Evolutionary conservation across 2,329 filamentous ascomycete species (phyloP), one percentile per base, ranked within the genome.

Genomic region (Aureobasidium leucospermi): DNA sequence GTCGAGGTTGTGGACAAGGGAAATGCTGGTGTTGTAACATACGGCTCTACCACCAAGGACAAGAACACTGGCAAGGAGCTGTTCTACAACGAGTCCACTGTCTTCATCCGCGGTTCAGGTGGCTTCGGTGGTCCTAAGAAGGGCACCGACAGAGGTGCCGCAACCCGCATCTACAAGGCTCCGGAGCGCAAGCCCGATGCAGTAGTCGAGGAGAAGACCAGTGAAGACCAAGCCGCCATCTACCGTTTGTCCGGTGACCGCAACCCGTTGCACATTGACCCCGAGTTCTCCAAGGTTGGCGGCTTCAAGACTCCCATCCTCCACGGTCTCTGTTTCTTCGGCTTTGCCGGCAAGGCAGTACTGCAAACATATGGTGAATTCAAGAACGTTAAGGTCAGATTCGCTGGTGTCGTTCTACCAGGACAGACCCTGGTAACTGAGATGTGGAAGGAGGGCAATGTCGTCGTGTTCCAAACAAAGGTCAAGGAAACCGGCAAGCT

Each of bases 1-100:
- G 84, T 99, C 63, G 94, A 99, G 74, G 93, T 97, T 9, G 84
- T 96, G 49, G 94, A 99, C 80, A 99, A 97, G 83, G 93, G 93
- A 68, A 87, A 84, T 66, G 91, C 92, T 16, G 92, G 90, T 62
- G 81, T 97, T 59, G 84, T 95, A 59, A 88, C 92, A 69, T 85
- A 82, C 19, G 90, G 88, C 64, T 86, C 87, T 66, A 89, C 86
- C 36, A 97, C 94, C 47, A 85, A 90, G 72, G 85, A 96, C 71
- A 90, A 89, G 61, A 86, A 84, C 66, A 94, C 86, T 0, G 90
- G 90, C 67, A 89, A 96, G 72, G 88, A 95, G 61, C 78, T 99
- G 64, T 97, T 97, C 78, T 97, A 97, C 81, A 97, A 96, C 76
- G 94, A 99, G 75, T 85, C 84, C 64, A 93, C 88, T n/a, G 84